Conservation (phyloP, 371 early-diverging fungal genomes). For the Rhizopus microsporus region DNA sequence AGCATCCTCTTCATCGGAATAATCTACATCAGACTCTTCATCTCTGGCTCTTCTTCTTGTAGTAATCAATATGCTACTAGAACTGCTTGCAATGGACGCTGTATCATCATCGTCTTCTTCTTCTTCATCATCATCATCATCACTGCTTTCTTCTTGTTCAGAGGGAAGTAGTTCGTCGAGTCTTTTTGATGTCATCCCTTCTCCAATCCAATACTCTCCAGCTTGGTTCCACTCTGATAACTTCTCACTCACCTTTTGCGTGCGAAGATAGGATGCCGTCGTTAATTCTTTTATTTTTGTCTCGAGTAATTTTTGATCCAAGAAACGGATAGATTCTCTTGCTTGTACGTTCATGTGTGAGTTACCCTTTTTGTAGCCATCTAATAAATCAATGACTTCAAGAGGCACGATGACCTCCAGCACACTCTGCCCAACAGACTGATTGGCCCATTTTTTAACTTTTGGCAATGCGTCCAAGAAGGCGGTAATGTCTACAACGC, state of each 20-base stretch:
- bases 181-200: conserved; percentile 28
- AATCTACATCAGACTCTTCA: conserved; percentile 18
- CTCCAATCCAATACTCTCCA: conserved; percentile 51
- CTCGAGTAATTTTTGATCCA: conserved; percentile 59
- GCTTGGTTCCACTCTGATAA: conserved; percentile 55
- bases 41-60: conserved; percentile 23
- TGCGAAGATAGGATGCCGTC: conserved; percentile 37
- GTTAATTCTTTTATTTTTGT: conserved; percentile 11
- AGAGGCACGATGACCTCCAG: conserved; percentile 61
- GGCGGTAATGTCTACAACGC: conserved; percentile 56
- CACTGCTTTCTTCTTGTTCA: conserved; percentile 13
- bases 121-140: conserved; percentile 18
- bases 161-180: conserved; percentile 29
- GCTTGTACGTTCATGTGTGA: conserved; percentile 64
- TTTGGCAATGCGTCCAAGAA: conserved; percentile 51
- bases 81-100: conserved; percentile 23
- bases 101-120: conserved; percentile 18
- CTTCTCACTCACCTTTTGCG: conserved; percentile 51
- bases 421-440: conserved; percentile 30
- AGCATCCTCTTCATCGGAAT: conserved; percentile 8
- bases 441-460: conserved; percentile 57
- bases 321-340: conserved; percentile 75
- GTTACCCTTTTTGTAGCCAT: conserved; percentile 70
- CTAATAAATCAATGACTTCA: conserved; percentile 70
- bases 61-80: conserved; percentile 5